These are phyloP conservation scores for Pelargonium citronellum DNA, from an alignment of 441 rosid genomes.

Conservation along the genomic window DNA sequence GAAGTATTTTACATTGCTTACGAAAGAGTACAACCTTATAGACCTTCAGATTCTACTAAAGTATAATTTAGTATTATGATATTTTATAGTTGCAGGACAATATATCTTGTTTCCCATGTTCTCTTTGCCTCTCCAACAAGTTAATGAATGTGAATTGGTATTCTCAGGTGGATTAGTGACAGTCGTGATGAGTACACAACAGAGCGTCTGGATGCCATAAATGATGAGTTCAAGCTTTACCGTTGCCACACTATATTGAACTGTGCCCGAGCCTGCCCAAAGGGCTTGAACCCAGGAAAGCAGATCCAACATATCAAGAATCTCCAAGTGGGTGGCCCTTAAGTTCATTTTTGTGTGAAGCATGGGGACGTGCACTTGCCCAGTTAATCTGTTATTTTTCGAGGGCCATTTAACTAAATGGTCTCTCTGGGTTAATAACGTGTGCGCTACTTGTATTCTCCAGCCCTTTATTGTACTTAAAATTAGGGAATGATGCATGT, in stretches of 20 bases:
- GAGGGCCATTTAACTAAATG: constrained; percentile 17
- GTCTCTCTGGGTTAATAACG: constrained; percentile 24
- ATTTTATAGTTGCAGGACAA: not conserved
- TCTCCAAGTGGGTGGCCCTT: constrained; percentile 41
- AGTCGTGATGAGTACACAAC: constrained; percentile 89
- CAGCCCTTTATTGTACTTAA: constrained; percentile 23
- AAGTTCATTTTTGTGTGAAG: constrained; percentile 13
- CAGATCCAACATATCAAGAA: constrained; percentile 75
- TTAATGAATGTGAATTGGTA: not conserved
- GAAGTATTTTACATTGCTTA: no score
- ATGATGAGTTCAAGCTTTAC: constrained; percentile 88
- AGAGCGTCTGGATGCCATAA: constrained; percentile 75
- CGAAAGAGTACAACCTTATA: no score
- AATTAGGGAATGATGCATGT: constrained; percentile 13
- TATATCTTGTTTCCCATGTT: not conserved
- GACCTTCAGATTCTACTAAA: no score
- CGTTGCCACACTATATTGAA: constrained; percentile 97
- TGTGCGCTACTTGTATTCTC: constrained; percentile 21
- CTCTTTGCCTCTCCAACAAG: not conserved
- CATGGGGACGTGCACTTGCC: constrained; percentile 21
- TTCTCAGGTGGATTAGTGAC: constrained; percentile 86
- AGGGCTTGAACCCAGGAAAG: constrained; percentile 93
- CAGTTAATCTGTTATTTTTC: constrained; percentile 19
- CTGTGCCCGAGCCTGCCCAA: constrained; percentile 95
- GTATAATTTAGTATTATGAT: no score